These are phyloP conservation scores for Microsporum audouinii DNA, from an alignment of 2,329 filamentous ascomycete genomes.

Conservation along the genomic window DNA sequence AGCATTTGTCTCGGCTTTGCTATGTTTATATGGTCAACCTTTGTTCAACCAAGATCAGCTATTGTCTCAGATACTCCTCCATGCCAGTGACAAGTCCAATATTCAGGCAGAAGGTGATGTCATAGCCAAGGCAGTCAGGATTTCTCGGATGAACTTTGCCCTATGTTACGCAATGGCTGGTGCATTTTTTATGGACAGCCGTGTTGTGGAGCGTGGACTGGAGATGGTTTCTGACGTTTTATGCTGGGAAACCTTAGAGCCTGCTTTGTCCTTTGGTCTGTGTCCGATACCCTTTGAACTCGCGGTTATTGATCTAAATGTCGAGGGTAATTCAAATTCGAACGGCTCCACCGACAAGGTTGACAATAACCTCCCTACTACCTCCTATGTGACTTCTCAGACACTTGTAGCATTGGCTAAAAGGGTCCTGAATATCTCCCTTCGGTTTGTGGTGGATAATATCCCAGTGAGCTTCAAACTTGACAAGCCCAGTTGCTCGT, in stretches of 20 bases:
- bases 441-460: conserved; percentile 19
- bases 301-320: not conserved
- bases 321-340: not conserved
- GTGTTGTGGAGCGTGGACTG: conserved; percentile 20
- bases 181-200: conserved; percentile 20
- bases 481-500: conserved; percentile 16
- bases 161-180: conserved; percentile 24
- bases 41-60: conserved; percentile 15
- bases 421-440: conserved; percentile 13
- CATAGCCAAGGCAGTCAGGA: conserved; percentile 13
- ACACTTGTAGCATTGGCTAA: conserved; percentile 10
- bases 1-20: conserved; percentile 20
- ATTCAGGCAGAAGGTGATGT: not conserved
- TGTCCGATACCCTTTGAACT: conserved; percentile 18
- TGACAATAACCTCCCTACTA: not conserved
- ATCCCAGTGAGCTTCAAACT: conserved; percentile 19
- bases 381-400: not conserved
- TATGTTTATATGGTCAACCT: conserved; percentile 21
- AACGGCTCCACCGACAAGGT: conserved; percentile 5
- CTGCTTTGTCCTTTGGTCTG: conserved; percentile 22
- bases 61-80: conserved; percentile 10
- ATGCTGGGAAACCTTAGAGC: conserved; percentile 23
- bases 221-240: conserved; percentile 18
- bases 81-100: conserved; percentile 8
- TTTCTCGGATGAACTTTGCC: conserved; percentile 20